Percentiles rank a stretch among this genome's conserved stretches.
Evolutionary conservation across 768 basidiomycete genomes (phyloP).

Genomic region (Kwoniella newhampshirensis): DNA sequence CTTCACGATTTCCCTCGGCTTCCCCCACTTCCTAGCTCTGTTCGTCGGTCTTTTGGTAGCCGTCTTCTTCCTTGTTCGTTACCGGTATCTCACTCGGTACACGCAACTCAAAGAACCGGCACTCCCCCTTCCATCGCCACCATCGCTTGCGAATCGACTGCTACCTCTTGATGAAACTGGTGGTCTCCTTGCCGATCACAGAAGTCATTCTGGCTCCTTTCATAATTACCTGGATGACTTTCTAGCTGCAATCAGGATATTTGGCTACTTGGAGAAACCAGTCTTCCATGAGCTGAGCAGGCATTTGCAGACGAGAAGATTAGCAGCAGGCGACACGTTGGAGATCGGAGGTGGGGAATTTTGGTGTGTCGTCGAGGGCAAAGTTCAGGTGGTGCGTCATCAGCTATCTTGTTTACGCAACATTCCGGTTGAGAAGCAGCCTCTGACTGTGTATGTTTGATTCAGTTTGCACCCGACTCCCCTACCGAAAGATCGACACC

Average conservation of each 20-base stretch:
- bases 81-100: constrained; percentile 55
- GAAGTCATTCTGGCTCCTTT: constrained; percentile 61
- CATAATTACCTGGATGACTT: constrained; percentile 98
- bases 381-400: constrained; percentile 82
- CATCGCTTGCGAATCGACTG: constrained; percentile 57
- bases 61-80: constrained; percentile 78
- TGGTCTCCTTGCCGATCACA: constrained; percentile 50
- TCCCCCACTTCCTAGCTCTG: constrained; percentile 82
- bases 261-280: constrained; percentile 96
- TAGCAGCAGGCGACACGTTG: constrained; percentile 94
- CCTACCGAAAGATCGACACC: constrained; percentile 60
- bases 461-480: constrained; percentile 49
- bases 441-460: not conserved
- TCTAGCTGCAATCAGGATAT: constrained; percentile 90
- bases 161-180: constrained; percentile 65
- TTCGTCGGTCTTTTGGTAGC: constrained; percentile 67
- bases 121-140: constrained; percentile 36
- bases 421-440: not conserved
- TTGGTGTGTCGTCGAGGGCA: constrained; percentile 98
- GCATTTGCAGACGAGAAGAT: constrained; percentile 89
- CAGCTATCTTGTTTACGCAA: constrained; percentile 52
- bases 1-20: constrained; percentile 67
- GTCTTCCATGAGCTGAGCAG: constrained; percentile 97
- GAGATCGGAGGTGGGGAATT: constrained; percentile 67
- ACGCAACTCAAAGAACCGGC: constrained; percentile 53